Evolutionary conservation across 768 basidiomycete genomes (phyloP).

Genomic region (Lactarius psammicola): DNA sequence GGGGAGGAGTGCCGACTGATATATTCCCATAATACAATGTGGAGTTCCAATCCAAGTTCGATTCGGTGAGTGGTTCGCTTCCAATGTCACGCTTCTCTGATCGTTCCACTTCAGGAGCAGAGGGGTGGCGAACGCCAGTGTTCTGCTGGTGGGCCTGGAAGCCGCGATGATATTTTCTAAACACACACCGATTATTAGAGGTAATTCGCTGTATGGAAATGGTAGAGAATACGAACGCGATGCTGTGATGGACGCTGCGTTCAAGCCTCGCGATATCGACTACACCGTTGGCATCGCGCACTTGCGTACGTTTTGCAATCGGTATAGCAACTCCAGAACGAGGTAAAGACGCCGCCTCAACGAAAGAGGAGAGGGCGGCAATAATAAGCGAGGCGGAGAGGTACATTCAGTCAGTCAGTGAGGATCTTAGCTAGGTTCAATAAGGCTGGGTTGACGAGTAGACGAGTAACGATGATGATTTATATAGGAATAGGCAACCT

Average conservation of each 20-base stretch:
- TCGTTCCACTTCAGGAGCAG: background rate
- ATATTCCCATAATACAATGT: constrained; percentile 13
- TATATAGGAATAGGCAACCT: too few relatives aligned
- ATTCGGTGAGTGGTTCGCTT: background rate
- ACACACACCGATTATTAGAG: too few relatives aligned
- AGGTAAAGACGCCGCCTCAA: background rate
- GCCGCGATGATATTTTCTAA: constrained; percentile 16
- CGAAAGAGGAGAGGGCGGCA: background rate
- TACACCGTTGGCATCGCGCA: background rate
- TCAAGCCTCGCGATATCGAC: background rate
- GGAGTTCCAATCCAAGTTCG: too few relatives aligned
- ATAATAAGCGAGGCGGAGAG: background rate
- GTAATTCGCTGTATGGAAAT: background rate
- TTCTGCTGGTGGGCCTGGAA: constrained; percentile 11
- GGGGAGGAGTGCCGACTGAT: constrained; percentile 17
- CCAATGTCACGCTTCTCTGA: background rate
- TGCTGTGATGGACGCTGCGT: too few relatives aligned
- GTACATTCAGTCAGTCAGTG: background rate
- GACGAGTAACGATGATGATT: too few relatives aligned
- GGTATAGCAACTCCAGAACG: background rate
- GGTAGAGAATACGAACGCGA: background rate
- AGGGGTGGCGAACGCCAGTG: background rate
- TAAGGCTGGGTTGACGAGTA: too few relatives aligned
- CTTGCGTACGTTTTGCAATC: background rate
- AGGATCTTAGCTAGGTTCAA: too few relatives aligned